Evolutionary conservation across 371 early-diverging fungal genomes (phyloP).

Genomic region (Saksenaea oblongispora): DNA sequence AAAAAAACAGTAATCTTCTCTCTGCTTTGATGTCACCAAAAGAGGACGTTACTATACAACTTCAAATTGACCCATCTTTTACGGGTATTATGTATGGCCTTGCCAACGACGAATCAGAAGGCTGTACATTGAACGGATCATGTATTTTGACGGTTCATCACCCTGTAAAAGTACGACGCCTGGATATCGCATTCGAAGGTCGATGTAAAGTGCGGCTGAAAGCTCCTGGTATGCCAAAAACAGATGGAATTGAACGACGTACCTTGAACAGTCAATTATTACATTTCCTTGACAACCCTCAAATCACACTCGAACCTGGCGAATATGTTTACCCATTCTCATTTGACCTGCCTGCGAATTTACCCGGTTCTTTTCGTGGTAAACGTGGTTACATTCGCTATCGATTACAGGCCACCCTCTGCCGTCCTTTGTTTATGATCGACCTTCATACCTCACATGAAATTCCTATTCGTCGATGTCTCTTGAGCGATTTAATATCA

Average conservation of each 20-base stretch:
- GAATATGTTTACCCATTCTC: conserved; percentile 37
- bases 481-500: conserved; percentile 29
- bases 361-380: conserved; percentile 46
- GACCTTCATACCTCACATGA: conserved; percentile 38
- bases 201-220: conserved; percentile 42
- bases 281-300: conserved; percentile 34
- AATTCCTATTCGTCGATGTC: conserved; percentile 38
- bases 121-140: conserved; percentile 41
- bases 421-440: conserved; percentile 40
- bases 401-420: conserved; percentile 33
- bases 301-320: conserved; percentile 33
- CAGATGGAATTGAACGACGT: conserved; percentile 37
- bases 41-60: conserved; percentile 38
- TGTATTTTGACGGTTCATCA: conserved; percentile 31
- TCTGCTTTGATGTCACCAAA: conserved; percentile 25
- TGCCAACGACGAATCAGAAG: conserved; percentile 50
- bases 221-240: conserved; percentile 25
- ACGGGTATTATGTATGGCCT: conserved; percentile 47
- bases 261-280: conserved; percentile 32
- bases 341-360: conserved; percentile 41
- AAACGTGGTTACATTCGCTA: conserved; percentile 49
- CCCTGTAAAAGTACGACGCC: conserved; percentile 42
- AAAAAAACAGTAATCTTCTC: neutral
- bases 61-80: conserved; percentile 42
- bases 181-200: conserved; percentile 47